Percentiles rank a stretch among this genome's conserved stretches.
Conservation (phyloP, 169 alveolate species). For the Plasmodium vivax region DNA sequence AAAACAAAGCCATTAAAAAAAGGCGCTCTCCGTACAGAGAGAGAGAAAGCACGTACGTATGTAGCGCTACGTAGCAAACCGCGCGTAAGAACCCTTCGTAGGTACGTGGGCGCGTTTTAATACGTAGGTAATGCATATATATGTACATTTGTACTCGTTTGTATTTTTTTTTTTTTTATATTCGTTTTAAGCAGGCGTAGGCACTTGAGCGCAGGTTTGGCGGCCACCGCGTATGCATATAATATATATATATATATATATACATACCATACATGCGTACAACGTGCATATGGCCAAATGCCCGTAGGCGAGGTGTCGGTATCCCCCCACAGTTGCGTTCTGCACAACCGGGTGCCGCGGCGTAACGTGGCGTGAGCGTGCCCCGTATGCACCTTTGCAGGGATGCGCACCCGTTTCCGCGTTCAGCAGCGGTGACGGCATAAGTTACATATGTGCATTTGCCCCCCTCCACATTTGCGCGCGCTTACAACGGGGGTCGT, state of each 20-base stretch:
- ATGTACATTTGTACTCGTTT: slow-evolving; percentile 4
- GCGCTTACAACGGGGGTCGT: not conserved
- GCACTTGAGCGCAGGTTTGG: not conserved
- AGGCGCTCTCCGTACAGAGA: not conserved
- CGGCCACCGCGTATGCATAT: not conserved
- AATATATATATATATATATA: not conserved
- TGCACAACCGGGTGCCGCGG: not conserved
- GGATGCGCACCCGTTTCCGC: not conserved
- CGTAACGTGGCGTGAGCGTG: not conserved
- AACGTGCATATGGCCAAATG: not conserved
- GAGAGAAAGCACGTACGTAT: not conserved
- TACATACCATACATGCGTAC: not conserved
- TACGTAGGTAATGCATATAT: slow-evolving; percentile 1
- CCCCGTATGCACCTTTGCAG: not conserved
- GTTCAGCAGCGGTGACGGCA: not conserved
- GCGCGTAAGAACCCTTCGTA: not conserved
- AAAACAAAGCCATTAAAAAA: not conserved
- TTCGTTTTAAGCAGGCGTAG: not conserved
- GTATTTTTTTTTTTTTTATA: not conserved
- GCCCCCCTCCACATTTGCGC: not conserved
- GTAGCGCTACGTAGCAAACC: not conserved
- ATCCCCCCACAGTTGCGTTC: not conserved
- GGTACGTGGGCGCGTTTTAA: not conserved
- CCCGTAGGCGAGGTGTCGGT: not conserved
- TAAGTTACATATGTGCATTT: not conserved